Evolutionary conservation across 371 early-diverging fungal genomes (phyloP).

Genomic region (Funneliformis caledonium): DNA sequence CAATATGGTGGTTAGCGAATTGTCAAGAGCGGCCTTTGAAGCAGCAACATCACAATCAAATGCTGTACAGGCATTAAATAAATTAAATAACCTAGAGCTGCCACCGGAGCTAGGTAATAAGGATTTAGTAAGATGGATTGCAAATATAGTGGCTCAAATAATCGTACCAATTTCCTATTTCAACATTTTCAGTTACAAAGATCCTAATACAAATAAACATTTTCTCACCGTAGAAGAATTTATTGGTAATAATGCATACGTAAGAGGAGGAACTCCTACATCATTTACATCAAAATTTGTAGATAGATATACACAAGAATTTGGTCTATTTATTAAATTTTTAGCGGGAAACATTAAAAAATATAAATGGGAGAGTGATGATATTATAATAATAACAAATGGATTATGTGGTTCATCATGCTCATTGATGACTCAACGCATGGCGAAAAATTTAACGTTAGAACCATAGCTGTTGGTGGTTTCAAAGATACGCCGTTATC

Average conservation of each 20-base stretch:
- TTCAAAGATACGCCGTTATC: background rate
- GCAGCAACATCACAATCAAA: background rate
- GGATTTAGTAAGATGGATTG: background rate
- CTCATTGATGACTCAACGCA: background rate
- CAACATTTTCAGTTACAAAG: no score
- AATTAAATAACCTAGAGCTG: no score
- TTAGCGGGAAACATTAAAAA: background rate
- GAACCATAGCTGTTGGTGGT: conserved; percentile 1
- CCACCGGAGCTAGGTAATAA: background rate
- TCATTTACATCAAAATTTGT: background rate
- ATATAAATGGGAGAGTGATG: background rate
- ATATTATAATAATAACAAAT: conserved; percentile 12
- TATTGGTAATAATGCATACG: background rate
- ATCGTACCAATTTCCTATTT: no score
- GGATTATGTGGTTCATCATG: conserved; percentile 12
- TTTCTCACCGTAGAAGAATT: background rate
- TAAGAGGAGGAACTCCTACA: background rate
- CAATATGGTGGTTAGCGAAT: background rate
- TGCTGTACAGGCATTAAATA: background rate
- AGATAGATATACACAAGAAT: background rate
- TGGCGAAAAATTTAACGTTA: background rate
- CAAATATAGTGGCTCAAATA: background rate
- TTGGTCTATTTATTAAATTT: background rate
- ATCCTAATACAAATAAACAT: background rate
- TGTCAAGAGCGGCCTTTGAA: background rate